phyloP scores from a whole-genome alignment of 768 basidiomycete species.

The Pleurotus platypus region DNA sequence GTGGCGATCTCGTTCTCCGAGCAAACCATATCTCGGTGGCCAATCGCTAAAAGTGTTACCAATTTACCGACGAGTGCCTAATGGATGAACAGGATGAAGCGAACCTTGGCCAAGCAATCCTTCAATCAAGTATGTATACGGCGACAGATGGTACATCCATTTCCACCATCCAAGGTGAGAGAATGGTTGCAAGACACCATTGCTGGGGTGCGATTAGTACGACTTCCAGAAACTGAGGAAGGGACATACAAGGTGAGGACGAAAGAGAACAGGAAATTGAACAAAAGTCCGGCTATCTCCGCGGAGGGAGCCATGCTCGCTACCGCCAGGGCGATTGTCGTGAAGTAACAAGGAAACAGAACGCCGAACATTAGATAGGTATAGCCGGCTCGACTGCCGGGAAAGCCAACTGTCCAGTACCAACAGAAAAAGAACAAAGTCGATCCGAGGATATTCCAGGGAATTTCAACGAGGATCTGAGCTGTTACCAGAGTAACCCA shows the following conservation, averaged over 20 bases:
- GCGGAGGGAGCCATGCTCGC: constrained; percentile 46
- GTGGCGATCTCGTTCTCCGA: constrained; percentile 46
- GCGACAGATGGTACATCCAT: constrained; percentile 49
- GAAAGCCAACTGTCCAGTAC: constrained; percentile 70
- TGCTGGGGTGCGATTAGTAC: constrained; percentile 15
- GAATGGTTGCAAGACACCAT: constrained; percentile 48
- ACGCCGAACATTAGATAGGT: constrained; percentile 53
- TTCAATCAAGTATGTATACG: constrained; percentile 41
- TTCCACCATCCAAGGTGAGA: constrained; percentile 43
- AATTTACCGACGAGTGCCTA: constrained; percentile 15
- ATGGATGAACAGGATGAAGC: constrained; percentile 24
- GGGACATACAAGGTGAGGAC: constrained; percentile 39
- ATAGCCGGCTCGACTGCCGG: constrained; percentile 49
- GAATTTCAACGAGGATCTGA: constrained; percentile 53
- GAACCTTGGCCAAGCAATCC: constrained; percentile 15
- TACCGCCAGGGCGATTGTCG: constrained; percentile 35
- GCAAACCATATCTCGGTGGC: constrained; percentile 42
- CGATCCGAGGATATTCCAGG: constrained; percentile 59
- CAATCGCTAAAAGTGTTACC: constrained; percentile 29
- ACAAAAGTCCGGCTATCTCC: constrained; percentile 41
- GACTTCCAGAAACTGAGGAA: neutral
- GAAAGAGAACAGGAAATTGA: constrained; percentile 41
- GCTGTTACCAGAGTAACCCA: constrained; percentile 59
- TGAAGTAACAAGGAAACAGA: constrained; percentile 55
- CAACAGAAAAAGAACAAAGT: constrained; percentile 61